A percentile compares a stretch with the other conserved stretches of the same genome.
These are phyloP conservation scores for Suhomyces wounanorum DNA, from an alignment of 1,139 yeast species.

Conservation along the genomic window DNA sequence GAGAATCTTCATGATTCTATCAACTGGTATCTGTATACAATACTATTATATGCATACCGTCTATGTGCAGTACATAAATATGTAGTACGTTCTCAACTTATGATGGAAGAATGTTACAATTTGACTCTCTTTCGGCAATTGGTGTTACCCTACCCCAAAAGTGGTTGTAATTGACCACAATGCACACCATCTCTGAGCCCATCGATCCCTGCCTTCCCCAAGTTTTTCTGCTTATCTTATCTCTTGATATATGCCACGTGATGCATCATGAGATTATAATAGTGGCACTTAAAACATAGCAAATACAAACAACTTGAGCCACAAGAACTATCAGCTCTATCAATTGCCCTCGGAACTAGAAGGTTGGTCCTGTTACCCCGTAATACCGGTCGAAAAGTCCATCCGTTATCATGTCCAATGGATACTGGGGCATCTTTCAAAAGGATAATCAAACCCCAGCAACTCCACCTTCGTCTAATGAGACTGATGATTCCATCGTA, in stretches of 20 bases:
- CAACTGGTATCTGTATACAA: neutral
- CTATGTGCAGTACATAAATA: neutral
- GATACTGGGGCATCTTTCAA: conserved; percentile 11
- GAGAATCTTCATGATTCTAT: neutral
- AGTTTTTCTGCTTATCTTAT: neutral
- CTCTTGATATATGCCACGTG: neutral
- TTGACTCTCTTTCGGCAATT: no score
- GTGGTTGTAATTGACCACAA: no score
- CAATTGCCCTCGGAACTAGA: neutral
- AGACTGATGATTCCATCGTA: neutral
- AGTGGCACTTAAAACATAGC: neutral
- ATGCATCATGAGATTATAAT: neutral
- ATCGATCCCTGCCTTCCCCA: neutral
- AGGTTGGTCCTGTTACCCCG: neutral
- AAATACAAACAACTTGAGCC: neutral
- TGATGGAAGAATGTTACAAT: no score
- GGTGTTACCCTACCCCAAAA: no score
- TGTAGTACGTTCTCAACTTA: neutral
- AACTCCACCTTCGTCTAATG: neutral
- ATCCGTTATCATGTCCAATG: conserved; percentile 5
- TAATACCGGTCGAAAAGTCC: neutral
- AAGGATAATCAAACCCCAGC: conserved; percentile 1
- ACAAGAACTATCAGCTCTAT: neutral
- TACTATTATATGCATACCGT: neutral
- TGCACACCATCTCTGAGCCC: no score